phyloP scores from a whole-genome alignment of 2,329 filamentous ascomycete genomes.

The Fusarium virguliforme region DNA sequence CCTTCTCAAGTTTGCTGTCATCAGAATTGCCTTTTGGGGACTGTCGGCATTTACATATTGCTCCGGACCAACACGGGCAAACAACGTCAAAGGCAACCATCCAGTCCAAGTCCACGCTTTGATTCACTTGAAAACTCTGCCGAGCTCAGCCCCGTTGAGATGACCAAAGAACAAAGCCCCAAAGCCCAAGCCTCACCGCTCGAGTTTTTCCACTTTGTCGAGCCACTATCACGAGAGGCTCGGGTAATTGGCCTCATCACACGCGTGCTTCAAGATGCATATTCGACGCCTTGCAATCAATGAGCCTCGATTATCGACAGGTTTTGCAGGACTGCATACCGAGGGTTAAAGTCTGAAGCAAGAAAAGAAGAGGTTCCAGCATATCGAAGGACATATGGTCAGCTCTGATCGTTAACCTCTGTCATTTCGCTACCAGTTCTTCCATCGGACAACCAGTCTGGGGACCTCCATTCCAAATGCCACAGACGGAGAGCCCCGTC shows the following conservation, averaged over 20 bases:
- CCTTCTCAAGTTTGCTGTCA: not conserved
- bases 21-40: not conserved
- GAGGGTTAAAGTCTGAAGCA: not conserved
- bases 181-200: slow-evolving; percentile 24
- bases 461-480: not conserved
- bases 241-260: slow-evolving; percentile 1
- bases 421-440: not conserved
- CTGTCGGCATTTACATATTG: slow-evolving; percentile 7
- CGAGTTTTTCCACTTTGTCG: slow-evolving; percentile 12
- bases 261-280: not conserved
- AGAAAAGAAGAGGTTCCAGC: not conserved
- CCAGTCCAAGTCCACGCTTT: slow-evolving; percentile 3
- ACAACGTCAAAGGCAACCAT: slow-evolving; percentile 6
- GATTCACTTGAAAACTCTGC: slow-evolving; percentile 2
- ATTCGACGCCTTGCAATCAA: not conserved
- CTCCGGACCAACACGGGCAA: slow-evolving; percentile 11
- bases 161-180: slow-evolving; percentile 13
- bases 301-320: not conserved
- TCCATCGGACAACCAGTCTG: not conserved
- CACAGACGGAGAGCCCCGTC: not conserved
- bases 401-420: not conserved
- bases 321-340: not conserved
- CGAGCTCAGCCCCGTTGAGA: not conserved
- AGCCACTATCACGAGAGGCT: slow-evolving; percentile 8
- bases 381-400: not conserved